Conservation (phyloP, 2,329 filamentous ascomycete species). For the Monosporascus sp. region DNA sequence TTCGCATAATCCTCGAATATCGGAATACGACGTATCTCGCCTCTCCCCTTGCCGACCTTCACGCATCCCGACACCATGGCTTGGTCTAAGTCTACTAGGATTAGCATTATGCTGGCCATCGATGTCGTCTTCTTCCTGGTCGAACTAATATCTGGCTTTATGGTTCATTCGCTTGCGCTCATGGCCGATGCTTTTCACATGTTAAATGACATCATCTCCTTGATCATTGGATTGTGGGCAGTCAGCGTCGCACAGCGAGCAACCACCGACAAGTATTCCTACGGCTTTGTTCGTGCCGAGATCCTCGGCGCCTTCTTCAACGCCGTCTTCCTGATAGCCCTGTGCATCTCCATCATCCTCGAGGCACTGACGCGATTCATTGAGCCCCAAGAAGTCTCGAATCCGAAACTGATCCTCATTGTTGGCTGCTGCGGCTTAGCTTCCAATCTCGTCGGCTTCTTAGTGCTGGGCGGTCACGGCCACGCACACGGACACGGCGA, state of each 20-base stretch:
- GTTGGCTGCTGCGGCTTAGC: conserved; percentile 81
- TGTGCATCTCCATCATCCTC: conserved; percentile 93
- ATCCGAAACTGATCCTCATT: conserved; percentile 81
- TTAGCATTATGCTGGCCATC: conserved; percentile 87
- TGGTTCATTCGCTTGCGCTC: conserved; percentile 84
- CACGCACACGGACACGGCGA: conserved; percentile 66
- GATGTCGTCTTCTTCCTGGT: conserved; percentile 86
- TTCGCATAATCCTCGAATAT: too few species aligned
- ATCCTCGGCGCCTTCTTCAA: conserved; percentile 95
- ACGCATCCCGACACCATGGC: conserved; percentile 50
- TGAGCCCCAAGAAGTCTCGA: conserved; percentile 80
- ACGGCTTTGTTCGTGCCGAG: conserved; percentile 96
- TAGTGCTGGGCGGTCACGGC: conserved; percentile 89
- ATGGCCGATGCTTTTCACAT: conserved; percentile 98
- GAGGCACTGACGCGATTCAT: conserved; percentile 90
- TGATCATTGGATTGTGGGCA: conserved; percentile 90
- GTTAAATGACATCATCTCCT: conserved; percentile 96
- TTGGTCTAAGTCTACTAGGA: conserved; percentile 88
- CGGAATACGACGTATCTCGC: too few species aligned
- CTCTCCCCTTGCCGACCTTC: neutral
- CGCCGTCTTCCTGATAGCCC: conserved; percentile 91
- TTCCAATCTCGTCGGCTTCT: conserved; percentile 84
- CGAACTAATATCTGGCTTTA: conserved; percentile 79
- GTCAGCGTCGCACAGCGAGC: conserved; percentile 82
- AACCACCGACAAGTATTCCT: conserved; percentile 88